These are phyloP conservation scores for Secale cereale DNA, from an alignment of 176 grass and related monocot species.

Conservation along the genomic window DNA sequence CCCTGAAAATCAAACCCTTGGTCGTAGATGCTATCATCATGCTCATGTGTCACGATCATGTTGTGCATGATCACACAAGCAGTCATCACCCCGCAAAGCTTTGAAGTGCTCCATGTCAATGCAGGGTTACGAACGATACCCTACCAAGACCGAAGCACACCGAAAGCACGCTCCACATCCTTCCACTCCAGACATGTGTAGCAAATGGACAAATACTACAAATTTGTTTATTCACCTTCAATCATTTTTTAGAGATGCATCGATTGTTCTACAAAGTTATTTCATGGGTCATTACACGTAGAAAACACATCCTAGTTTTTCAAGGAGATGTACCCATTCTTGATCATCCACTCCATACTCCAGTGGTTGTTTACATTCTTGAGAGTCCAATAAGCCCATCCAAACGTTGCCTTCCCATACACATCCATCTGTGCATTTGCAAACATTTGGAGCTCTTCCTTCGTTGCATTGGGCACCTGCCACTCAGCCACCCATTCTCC, in stretches of 20 bases:
- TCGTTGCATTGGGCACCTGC: not conserved
- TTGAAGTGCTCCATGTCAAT: too few relatives aligned
- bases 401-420: constrained; percentile 53
- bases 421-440: constrained; percentile 42
- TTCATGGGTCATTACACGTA: not conserved
- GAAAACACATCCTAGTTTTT: not conserved
- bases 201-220: not conserved
- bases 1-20: too few relatives aligned
- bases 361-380: constrained; percentile 52
- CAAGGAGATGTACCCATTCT: constrained; percentile 49
- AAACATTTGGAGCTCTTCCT: constrained; percentile 37
- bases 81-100: too few relatives aligned
- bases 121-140: too few relatives aligned
- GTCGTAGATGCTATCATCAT: too few relatives aligned
- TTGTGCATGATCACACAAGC: too few relatives aligned
- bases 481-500: constrained; percentile 60
- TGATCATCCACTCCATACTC: constrained; percentile 81
- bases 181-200: not conserved
- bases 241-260: not conserved
- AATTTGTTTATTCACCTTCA: not conserved
- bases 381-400: constrained; percentile 68
- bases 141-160: too few relatives aligned
- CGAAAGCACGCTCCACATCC: too few relatives aligned
- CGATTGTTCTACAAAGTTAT: not conserved
- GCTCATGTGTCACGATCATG: too few relatives aligned